Conservation (phyloP, 2,329 filamentous ascomycete species). For the Beauveria bassiana region DNA sequence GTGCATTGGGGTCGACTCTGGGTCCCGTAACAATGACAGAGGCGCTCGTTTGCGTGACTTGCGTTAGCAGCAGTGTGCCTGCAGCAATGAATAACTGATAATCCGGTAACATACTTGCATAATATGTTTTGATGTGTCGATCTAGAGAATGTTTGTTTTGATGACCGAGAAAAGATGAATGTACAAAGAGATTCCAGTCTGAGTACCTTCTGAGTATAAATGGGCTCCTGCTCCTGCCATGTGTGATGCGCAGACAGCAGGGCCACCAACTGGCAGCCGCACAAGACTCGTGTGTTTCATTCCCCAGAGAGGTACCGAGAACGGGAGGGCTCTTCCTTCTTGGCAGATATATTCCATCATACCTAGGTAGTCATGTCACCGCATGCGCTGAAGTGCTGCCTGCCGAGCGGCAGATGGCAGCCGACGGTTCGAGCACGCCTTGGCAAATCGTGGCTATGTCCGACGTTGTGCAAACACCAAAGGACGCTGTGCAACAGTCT, state of each 20-base stretch:
- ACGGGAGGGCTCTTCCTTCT: no score
- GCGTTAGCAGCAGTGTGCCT: background rate
- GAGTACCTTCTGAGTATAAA: background rate
- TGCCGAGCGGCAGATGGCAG: background rate
- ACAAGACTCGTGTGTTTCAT: background rate
- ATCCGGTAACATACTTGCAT: slow-evolving; percentile 1
- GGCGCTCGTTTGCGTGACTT: background rate
- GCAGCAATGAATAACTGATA: slow-evolving; percentile 6
- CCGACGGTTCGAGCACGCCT: background rate
- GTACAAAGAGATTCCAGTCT: background rate
- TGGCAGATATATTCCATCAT: background rate
- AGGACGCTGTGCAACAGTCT: background rate
- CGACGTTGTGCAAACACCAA: background rate
- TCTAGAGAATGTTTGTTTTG: background rate
- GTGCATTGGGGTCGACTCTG: slow-evolving; percentile 27
- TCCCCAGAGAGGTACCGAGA: background rate
- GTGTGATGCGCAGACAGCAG: background rate
- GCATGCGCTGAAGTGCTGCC: background rate
- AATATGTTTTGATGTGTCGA: background rate
- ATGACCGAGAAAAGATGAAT: background rate
- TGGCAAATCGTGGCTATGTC: background rate
- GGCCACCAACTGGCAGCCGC: background rate
- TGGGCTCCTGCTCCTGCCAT: background rate
- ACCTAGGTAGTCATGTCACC: background rate
- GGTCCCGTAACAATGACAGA: slow-evolving; percentile 28